These are phyloP conservation scores for Chlorencoelia australis DNA, from an alignment of 2,329 filamentous ascomycete species.

Conservation along the genomic window DNA sequence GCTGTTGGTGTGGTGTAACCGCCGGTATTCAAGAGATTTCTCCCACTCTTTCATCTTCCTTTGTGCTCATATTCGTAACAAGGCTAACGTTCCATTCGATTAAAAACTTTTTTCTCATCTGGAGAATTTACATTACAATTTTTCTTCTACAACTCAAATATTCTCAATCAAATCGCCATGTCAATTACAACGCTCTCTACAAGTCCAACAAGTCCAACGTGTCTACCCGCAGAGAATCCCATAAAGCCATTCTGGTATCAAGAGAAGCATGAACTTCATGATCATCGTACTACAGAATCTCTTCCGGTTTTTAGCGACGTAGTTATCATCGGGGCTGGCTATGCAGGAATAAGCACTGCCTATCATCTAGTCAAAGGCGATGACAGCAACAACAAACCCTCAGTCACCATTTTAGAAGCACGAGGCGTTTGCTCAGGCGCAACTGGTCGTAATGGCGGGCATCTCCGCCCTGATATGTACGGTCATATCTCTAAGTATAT, in stretches of 20 bases:
- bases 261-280: constrained; percentile 8
- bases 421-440: constrained; percentile 70
- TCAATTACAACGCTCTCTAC: no score
- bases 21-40: no score
- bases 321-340: constrained; percentile 16
- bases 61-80: no score
- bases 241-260: constrained; percentile 10
- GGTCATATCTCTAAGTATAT: constrained; percentile 5
- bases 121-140: no score
- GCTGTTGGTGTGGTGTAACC: no score
- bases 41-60: no score
- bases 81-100: no score
- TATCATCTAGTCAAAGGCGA: constrained; percentile 27
- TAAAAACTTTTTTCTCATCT: no score
- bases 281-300: constrained; percentile 11
- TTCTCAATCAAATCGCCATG: no score
- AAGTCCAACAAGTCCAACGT: no score
- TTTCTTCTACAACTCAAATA: no score
- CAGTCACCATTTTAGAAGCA: constrained; percentile 64
- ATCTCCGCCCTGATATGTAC: constrained; percentile 6
- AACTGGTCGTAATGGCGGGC: constrained; percentile 51
- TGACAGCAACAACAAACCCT: constrained; percentile 38
- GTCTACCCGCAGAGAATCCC: constrained; percentile 6
- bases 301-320: constrained; percentile 14
- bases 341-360: constrained; percentile 12